These are phyloP conservation scores for Pseudogymnoascus sp. DNA, from an alignment of 2,329 filamentous ascomycete genomes.

Conservation along the genomic window DNA sequence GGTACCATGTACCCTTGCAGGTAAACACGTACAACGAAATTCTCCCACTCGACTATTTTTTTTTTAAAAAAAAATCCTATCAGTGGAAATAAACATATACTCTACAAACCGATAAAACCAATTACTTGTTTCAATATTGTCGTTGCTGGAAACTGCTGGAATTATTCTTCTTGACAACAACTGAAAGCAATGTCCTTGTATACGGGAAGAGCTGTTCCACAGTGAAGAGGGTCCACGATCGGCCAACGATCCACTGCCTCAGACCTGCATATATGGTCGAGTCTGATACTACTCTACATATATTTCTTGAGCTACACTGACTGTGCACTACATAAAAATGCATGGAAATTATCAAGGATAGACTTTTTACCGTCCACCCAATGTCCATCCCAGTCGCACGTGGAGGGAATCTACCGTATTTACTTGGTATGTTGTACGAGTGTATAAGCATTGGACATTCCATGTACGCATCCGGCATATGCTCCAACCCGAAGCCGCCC, in stretches of 20 bases:
- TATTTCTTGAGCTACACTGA: background rate
- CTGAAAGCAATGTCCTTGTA: too few relatives aligned
- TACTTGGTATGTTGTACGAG: background rate
- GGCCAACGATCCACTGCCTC: background rate
- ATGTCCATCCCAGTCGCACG: background rate
- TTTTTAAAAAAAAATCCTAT: too few relatives aligned
- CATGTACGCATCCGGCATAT: background rate
- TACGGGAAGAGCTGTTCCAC: background rate
- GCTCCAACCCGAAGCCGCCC: background rate
- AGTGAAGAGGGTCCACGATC: background rate
- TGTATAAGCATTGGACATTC: background rate
- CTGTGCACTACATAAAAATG: constrained; percentile 1
- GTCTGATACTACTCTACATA: background rate
- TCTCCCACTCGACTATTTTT: too few relatives aligned
- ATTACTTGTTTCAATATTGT: too few relatives aligned
- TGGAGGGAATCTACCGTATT: background rate
- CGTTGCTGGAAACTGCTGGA: too few relatives aligned
- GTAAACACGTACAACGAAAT: too few relatives aligned
- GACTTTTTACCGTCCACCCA: background rate
- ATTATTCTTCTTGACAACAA: too few relatives aligned
- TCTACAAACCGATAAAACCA: too few relatives aligned
- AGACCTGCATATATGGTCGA: background rate
- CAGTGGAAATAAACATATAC: too few relatives aligned
- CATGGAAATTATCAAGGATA: background rate
- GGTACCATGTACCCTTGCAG: background rate